Evolutionary conservation across 805 yeast species (phyloP), one percentile per base, ranked within the genome.

Genomic region (Spencermartinsiella europaea): DNA sequence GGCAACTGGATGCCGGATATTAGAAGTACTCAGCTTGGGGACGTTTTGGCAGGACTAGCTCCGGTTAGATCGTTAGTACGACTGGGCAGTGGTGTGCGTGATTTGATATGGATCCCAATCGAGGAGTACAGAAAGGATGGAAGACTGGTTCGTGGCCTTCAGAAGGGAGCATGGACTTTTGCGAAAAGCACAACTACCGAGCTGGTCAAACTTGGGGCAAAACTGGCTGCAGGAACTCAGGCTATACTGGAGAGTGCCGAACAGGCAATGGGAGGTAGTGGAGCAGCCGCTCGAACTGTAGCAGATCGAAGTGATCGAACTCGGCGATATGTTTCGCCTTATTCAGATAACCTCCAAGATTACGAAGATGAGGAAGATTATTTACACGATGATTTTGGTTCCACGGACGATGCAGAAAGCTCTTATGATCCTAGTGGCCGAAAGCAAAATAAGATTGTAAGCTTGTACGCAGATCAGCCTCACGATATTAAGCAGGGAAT

Each of bases 1-100:
- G 77, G 74, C n/a, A 69, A 77, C 5, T 93, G 97, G 96, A 77
- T 82, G 60, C 96, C 96, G 0, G 95, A 89, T 62, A 85, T 91
- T 48, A 80, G 81, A 37, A 73, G 77, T n/a, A 82, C 81, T 27
- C 98, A 91, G 65, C 64, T 93, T 10, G 77, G 81, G 5, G 91
- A 89, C 1, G 81, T 93, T 5, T 65, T 93, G 14, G 79, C 89
- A 0, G 99, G 98, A 0, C 67, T 93, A 21, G 83, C 90, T 0
- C 91, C 97, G 0, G 76, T 91, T 4, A 72, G 83, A 51, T 80
- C 96, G 0, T 68, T 89, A 21, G 82, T 85, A 12, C 79, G 83
- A 49, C 75, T 91, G 21, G 90, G 95, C 0, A 73, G 84, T 2
- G 95, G 95, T 0, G 74, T 90, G 42, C 79, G 78, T 51, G 84